Evolutionary conservation across 2,329 filamentous ascomycete species (phyloP).

Genomic region (Talaromyces sp.): DNA sequence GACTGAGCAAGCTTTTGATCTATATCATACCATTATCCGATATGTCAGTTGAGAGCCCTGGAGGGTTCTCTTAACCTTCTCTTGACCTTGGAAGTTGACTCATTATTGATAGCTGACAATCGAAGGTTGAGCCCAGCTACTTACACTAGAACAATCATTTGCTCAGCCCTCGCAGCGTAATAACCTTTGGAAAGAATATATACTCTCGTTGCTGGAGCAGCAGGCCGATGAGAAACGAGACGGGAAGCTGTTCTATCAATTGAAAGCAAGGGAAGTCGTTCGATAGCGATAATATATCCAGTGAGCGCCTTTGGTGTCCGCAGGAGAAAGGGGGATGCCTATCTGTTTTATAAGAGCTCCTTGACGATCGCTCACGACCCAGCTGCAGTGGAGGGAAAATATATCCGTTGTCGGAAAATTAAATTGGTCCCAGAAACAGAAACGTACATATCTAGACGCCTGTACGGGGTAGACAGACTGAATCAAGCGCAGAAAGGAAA

Average conservation of each 20-base stretch:
- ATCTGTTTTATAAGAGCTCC: slow-evolving; percentile 1
- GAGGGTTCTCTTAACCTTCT: neutral
- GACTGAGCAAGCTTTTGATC: neutral
- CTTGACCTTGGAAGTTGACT: neutral
- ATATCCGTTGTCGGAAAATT: slow-evolving; percentile 3
- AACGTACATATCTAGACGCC: neutral
- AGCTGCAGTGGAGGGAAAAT: neutral
- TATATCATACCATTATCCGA: neutral
- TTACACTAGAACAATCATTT: neutral
- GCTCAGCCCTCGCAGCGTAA: slow-evolving; percentile 9
- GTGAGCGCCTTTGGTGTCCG: neutral
- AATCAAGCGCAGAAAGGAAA: neutral
- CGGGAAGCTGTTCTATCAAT: neutral
- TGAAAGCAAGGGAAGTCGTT: slow-evolving; percentile 11
- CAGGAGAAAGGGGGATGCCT: slow-evolving; percentile 9
- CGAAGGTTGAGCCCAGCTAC: neutral
- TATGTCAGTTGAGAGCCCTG: neutral
- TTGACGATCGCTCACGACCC: slow-evolving; percentile 9
- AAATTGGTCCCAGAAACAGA: neutral
- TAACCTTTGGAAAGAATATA: neutral
- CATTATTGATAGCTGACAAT: neutral
- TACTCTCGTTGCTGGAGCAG: slow-evolving; percentile 12
- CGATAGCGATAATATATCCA: neutral
- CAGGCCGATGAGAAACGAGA: neutral
- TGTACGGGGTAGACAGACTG: no score